Base-by-base conservation (phyloP, 192 early-diverging fungal species). In the Backusella morwellensis region DNA sequence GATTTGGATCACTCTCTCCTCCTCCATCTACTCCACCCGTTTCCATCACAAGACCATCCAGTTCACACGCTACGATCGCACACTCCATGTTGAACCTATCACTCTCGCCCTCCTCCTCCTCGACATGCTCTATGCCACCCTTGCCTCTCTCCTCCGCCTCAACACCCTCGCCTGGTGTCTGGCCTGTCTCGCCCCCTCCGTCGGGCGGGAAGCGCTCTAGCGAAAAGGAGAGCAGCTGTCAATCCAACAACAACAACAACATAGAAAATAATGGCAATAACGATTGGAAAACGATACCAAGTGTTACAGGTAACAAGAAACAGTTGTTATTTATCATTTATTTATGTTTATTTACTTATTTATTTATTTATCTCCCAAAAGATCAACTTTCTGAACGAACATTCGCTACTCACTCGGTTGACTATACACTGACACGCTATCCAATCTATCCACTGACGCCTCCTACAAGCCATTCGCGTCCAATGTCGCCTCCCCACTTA, bases 401-500 rank as follows among this genome's bases (percentile, higher is more conserved):
- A 14, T 83, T 83, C 68, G 72, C 78, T 19, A 66, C 75, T 63
- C 26, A 72, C 17, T 73, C 76, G 12, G 70, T 80, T 72, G 76
- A 77, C 14, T 83, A 83, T 68, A 44, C 75, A 42, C 32, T 76
- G 21, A 75, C 75, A 34, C 76, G 70, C 11, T 83, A 76, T 34
- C 82, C 82, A 15, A 83, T 83, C 50, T 83, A 83, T 66, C 82
- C 82, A 17, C 66, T 83, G 2, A 83, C 82, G 29, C 78, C 82
- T 50, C 80, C 80, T 56, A 17, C 66, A 52, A 75, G 54, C 50
- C 73, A 69, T 26, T 70, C 77, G 40, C 72, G 77, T 42, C 73
- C 70, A 29, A 42, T 56, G 56, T 78, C 77, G 44, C 72, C 72
- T 68, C 21, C 74, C 2, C 56, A 63, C 12, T 63, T 63, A 29